phyloP scores from a whole-genome alignment of 1,284 basidiomycete genomes.

The Erythrobasidium hasegawianum region DNA sequence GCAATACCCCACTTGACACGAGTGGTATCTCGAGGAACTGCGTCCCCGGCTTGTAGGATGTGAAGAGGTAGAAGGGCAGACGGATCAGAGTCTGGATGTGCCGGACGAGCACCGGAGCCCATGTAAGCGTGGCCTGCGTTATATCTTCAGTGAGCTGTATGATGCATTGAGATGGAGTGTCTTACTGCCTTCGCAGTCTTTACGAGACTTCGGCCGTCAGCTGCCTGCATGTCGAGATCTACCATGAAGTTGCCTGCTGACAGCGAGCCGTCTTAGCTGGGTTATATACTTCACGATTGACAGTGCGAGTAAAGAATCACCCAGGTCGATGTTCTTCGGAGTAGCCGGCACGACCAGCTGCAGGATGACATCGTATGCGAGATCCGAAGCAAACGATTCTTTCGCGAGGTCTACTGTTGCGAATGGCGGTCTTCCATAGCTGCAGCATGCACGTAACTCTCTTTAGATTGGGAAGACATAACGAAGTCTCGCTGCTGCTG shows the following conservation, averaged over 20 bases:
- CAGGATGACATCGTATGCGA: slow-evolving; percentile 35
- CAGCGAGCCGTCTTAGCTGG: not conserved
- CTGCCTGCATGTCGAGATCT: slow-evolving; percentile 25
- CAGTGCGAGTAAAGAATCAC: slow-evolving; percentile 3
- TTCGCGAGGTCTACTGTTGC: slow-evolving; percentile 37
- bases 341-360: slow-evolving; percentile 34
- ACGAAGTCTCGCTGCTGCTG: too few relatives aligned
- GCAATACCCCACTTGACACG: slow-evolving; percentile 3
- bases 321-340: slow-evolving; percentile 33
- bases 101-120: slow-evolving; percentile 22
- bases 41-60: slow-evolving; percentile 3
- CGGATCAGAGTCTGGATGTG: slow-evolving; percentile 21
- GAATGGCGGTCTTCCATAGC: slow-evolving; percentile 31
- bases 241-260: slow-evolving; percentile 40
- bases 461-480: not conserved
- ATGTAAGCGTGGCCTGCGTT: slow-evolving; percentile 8
- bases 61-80: slow-evolving; percentile 24
- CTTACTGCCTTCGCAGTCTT: slow-evolving; percentile 31
- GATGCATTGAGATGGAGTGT: not conserved
- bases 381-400: slow-evolving; percentile 21
- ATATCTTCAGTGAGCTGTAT: not conserved
- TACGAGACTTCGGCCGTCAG: slow-evolving; percentile 23
- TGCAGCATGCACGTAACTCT: not conserved
- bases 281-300: not conserved
- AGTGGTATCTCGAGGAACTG: slow-evolving; percentile 19